These are phyloP conservation scores for Hyphodiscus sp. DNA, from an alignment of 2,329 filamentous ascomycete species.

Conservation along the genomic window DNA sequence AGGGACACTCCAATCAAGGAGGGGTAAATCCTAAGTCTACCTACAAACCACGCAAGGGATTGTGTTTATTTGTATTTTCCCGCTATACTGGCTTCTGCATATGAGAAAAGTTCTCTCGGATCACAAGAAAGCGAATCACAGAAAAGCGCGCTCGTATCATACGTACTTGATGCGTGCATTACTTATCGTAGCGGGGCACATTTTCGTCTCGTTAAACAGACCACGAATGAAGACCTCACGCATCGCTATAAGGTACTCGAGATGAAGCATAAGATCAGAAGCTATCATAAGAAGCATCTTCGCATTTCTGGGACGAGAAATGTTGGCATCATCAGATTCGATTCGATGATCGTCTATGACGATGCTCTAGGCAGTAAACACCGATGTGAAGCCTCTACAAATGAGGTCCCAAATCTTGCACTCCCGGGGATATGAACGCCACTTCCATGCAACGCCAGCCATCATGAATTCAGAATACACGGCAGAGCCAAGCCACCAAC, in stretches of 20 bases:
- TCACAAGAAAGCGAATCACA: too few relatives aligned
- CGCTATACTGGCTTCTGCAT: too few relatives aligned
- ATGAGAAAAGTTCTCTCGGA: too few relatives aligned
- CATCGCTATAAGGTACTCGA: not conserved
- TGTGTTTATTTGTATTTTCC: too few relatives aligned
- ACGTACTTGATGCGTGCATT: too few relatives aligned
- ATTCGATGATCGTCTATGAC: not conserved
- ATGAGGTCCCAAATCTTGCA: conserved; percentile 1
- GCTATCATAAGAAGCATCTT: not conserved
- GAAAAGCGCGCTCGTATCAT: too few relatives aligned
- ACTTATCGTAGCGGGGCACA: too few relatives aligned
- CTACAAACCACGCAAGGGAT: too few relatives aligned
- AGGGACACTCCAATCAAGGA: too few relatives aligned
- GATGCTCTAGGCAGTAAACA: not conserved
- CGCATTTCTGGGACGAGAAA: not conserved
- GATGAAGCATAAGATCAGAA: not conserved
- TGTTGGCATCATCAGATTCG: not conserved
- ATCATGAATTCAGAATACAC: conserved; percentile 15
- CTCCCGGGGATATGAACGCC: conserved; percentile 9
- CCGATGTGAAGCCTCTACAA: not conserved
- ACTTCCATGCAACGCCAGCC: conserved; percentile 18
- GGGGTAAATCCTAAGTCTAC: too few relatives aligned
- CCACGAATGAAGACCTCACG: not conserved
- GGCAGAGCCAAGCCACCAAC: not conserved
- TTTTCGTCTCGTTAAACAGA: not conserved